phyloP scores from a whole-genome alignment of 108 stramenopile species.

The Pseudonitzschia delicatissima region DNA sequence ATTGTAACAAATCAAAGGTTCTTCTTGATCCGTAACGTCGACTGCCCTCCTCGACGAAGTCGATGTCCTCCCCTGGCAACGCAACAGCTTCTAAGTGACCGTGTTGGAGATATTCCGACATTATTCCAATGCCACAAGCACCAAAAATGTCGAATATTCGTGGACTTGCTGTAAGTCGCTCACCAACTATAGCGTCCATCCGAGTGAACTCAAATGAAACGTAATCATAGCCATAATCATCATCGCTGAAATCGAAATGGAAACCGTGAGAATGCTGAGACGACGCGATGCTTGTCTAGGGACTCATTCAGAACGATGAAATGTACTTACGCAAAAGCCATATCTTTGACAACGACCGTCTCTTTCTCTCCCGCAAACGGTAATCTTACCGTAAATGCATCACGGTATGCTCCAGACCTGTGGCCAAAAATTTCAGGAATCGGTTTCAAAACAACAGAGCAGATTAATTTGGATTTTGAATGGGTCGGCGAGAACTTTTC shows the following conservation, averaged over 20 bases:
- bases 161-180: constrained; percentile 60
- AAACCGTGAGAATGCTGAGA: neutral
- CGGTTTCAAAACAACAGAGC: neutral
- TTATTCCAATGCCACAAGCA: constrained; percentile 55
- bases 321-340: constrained; percentile 10
- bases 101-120: constrained; percentile 28
- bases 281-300: neutral
- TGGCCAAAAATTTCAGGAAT: no score
- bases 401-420: constrained; percentile 16
- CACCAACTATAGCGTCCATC: constrained; percentile 77
- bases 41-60: neutral
- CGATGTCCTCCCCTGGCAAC: constrained; percentile 11
- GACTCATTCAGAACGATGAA: neutral
- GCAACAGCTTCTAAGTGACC: constrained; percentile 23
- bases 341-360: constrained; percentile 19
- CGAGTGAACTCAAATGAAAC: constrained; percentile 37
- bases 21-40: neutral
- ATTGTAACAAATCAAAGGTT: constrained; percentile 38
- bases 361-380: constrained; percentile 5
- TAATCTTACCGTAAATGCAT: constrained; percentile 7
- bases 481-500: no score
- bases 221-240: neutral
- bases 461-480: no score
- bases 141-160: constrained; percentile 73
- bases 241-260: constrained; percentile 10